These are phyloP conservation scores for Albugo candida DNA, from an alignment of 352 stramenopile genomes.

Conservation along the genomic window DNA sequence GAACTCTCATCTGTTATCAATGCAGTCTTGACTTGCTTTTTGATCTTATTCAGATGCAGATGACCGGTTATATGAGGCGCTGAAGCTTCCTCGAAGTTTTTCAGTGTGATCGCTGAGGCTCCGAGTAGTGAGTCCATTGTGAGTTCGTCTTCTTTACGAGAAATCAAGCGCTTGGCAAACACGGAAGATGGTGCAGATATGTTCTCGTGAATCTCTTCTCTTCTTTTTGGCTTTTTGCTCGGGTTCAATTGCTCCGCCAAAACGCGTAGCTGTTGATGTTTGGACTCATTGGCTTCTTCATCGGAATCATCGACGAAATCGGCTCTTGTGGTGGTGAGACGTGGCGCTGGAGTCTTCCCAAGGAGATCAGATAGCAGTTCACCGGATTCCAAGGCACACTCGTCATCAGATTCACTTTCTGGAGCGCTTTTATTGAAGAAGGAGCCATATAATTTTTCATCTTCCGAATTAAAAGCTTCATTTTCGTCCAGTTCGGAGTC, in stretches of 20 bases:
- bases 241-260: conserved; percentile 34
- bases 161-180: conserved; percentile 3
- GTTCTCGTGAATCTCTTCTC: conserved; percentile 20
- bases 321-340: conserved; percentile 26
- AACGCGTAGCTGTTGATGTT: conserved; percentile 24
- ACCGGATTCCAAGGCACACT: conserved; percentile 30
- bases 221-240: conserved; percentile 24
- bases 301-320: conserved; percentile 13
- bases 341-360: conserved; percentile 24
- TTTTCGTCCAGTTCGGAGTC: conserved; percentile 90
- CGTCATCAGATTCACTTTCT: conserved; percentile 16
- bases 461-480: conserved; percentile 87
- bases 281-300: conserved; percentile 21
- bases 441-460: conserved; percentile 74
- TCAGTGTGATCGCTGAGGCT: conserved; percentile 6
- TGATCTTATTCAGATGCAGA: conserved; percentile 31
- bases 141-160: conserved; percentile 13
- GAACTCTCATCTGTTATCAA: conserved; percentile 27
- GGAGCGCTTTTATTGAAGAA: conserved; percentile 40
- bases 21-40: conserved; percentile 35
- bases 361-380: conserved; percentile 62
- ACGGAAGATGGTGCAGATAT: conserved; percentile 16
- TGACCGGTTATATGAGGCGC: not conserved
- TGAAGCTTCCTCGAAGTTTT: conserved; percentile 2
- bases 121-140: conserved; percentile 25